Evolutionary conservation across 1,139 yeast species (phyloP), one percentile per base, ranked within the genome.

Genomic region (Pichia cactophila): DNA sequence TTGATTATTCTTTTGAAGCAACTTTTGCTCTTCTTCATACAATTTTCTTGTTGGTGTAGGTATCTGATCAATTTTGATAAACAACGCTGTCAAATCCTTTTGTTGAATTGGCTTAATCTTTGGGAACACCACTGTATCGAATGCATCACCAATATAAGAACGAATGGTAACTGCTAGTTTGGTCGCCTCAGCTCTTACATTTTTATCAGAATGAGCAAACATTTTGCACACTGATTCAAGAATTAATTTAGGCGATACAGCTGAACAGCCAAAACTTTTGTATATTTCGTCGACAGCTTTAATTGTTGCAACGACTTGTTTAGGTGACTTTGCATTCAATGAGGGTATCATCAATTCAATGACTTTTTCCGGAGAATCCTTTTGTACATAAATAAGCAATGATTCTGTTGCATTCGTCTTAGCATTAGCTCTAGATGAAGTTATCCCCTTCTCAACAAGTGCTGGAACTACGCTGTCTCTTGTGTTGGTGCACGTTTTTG

Each of bases 31-130:
- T 11, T 44, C 52, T 12, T 47, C 14, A 41, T 40, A 36, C 42
- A 49, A 73, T 12, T 73, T 67, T 54, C 95, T 70, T 46, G 71
- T 70, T 56, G 84, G 92, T 10, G 69, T 72, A 1, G 83, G 81
- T 3, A 64, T 57, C 3, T 46, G 28, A 48, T 69, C 69, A 29
- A 78, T 74, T 45, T 71, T 73, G 36, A 76, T 84, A 65, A 92
- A 88, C 20, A 76, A 81, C 40, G 79, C 78, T 4, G 81, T 74
- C 52, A 94, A 73, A 60, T 92, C 98, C 58, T 84, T 86, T 65
- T 88, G 94, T 65, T 92, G 97, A 14, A 89, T 88, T 0, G 97
- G 96, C 63, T 92, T 92, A 64, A 92, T 72, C 33, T 81, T 81
- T 2, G 84, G 78, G 52, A 89, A 77, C 41, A 89, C 68, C 0